Conservation (phyloP, 2,329 filamentous ascomycete species). For the Venturia aucupariae region DNA sequence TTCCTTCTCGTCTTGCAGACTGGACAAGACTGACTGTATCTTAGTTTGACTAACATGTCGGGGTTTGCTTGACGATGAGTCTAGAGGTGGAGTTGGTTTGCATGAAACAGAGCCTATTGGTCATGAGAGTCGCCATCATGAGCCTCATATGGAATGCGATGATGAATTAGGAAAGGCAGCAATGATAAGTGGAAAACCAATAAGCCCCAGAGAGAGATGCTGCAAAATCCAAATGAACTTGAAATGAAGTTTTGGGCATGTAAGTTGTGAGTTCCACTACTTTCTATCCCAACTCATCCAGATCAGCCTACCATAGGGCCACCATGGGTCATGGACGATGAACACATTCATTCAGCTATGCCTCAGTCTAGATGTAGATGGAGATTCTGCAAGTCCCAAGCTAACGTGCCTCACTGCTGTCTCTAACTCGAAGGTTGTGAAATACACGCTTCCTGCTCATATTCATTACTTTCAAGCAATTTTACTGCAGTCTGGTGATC, state of each 20-base stretch:
- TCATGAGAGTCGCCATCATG: background rate
- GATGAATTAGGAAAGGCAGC: background rate
- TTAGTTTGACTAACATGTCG: background rate
- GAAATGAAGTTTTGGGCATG: background rate
- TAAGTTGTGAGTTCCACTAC: background rate
- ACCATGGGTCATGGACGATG: background rate
- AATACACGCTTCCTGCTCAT: background rate
- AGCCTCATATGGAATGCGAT: background rate
- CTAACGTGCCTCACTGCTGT: background rate
- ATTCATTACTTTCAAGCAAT: background rate
- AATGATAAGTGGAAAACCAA: background rate
- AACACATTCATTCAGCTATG: background rate
- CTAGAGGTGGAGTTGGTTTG: background rate
- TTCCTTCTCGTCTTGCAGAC: background rate
- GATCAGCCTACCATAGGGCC: background rate
- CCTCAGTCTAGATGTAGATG: background rate
- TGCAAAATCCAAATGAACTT: background rate
- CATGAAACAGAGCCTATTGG: background rate
- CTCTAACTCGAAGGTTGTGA: background rate
- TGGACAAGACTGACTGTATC: background rate
- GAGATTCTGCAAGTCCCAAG: background rate
- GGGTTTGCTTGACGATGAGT: background rate
- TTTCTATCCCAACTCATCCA: background rate
- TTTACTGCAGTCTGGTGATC: background rate
- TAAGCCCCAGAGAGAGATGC: background rate